Base-by-base conservation (phyloP, 768 basidiomycete species). In the Pholiota microspora region DNA sequence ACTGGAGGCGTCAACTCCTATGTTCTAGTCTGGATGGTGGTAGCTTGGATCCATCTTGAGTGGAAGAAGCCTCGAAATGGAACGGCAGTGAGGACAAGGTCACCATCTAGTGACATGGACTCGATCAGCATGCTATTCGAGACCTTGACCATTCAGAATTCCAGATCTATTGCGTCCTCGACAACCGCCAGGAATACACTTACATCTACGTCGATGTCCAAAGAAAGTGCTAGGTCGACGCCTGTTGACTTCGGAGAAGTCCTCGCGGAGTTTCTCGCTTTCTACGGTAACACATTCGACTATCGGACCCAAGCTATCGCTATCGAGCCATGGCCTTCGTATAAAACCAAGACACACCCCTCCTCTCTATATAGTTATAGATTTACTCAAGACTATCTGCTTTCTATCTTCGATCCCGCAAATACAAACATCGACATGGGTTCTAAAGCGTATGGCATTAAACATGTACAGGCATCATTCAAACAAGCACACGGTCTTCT, bases 1-100 rank as follows among this genome's bases (percentile, higher is more conserved):
- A 65, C 67, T 0, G 67, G 67, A 10, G 67, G 67, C 2, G 49
- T 68, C 12, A 65, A 68, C 34, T 65, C 65, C 27, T 65, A 66
- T 25, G 46, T 65, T 16, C 49, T 68, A 42, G 60, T 66, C 6
- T 68, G 67, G 67, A 64, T 68, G 67, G 65, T 68, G 3, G 63
- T 68, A 0, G 64, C 65, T 10, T 68, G 64, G 65, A 65, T 64
- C 12, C 49, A 63, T 9, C 56, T 66, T n/a, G 65, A 66, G 38
- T 58, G 62, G 62, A 61, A 60, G 12, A 65, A 62, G 34, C 27
- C 24, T n/a, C n/a, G n/a, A n/a, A n/a, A n/a, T n/a, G n/a, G n/a
- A n/a, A n/a, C n/a, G n/a, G n/a, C n/a, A n/a, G n/a, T n/a, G n/a
- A n/a, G n/a, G n/a, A n/a, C n/a, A n/a, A n/a, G n/a, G n/a, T n/a